Conservation (phyloP, 352 stramenopile species). For the Globisporangium recalcitrans region DNA sequence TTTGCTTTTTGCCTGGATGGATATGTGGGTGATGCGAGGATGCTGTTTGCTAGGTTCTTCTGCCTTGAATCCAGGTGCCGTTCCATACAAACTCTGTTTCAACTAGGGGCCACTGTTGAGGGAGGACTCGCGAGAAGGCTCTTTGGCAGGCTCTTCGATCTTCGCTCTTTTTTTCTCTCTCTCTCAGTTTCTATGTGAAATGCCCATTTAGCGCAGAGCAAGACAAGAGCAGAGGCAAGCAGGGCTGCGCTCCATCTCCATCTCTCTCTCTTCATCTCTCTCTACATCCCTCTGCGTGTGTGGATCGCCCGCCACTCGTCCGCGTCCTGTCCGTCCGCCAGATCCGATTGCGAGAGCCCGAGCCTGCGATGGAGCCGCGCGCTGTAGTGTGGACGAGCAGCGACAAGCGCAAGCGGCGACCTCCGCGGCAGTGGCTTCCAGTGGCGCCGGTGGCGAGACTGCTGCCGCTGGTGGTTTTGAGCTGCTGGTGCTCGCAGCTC, state of each 20-base stretch:
- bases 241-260: background rate
- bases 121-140: background rate
- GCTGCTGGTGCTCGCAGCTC: background rate
- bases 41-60: constrained; percentile 2
- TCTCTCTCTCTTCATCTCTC: background rate
- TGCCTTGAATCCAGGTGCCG: background rate
- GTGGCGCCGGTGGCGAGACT: background rate
- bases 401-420: constrained; percentile 18
- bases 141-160: constrained; percentile 6
- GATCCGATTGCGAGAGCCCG: constrained; percentile 1
- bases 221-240: background rate
- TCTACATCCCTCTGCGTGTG: background rate
- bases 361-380: constrained; percentile 11
- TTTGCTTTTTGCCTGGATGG: constrained; percentile 6
- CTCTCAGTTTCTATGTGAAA: background rate
- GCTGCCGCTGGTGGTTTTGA: background rate
- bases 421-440: background rate
- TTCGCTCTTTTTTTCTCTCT: constrained; percentile 9
- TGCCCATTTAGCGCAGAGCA: constrained; percentile 6
- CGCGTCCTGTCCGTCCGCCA: background rate
- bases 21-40: background rate
- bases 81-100: background rate
- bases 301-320: background rate
- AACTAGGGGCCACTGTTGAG: background rate
- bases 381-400: constrained; percentile 15